phyloP scores from a whole-genome alignment of 176 grass and related monocot species.

The Ensete ventricosum region DNA sequence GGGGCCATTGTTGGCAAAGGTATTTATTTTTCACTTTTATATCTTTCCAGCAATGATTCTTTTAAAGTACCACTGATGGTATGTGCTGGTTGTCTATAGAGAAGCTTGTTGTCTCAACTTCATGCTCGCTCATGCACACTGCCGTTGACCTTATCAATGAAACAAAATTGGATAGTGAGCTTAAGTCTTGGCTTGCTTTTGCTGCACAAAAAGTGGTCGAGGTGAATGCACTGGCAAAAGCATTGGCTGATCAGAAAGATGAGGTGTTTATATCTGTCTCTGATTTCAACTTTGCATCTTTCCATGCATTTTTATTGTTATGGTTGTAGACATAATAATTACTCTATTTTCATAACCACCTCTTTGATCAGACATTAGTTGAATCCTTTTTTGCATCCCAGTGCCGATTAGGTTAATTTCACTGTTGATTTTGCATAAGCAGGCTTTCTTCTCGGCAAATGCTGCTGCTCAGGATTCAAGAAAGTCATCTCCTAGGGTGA shows the following conservation, averaged over 20 bases:
- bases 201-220: slow-evolving; percentile 99
- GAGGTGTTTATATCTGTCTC: slow-evolving; percentile 32
- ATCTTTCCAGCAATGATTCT: slow-evolving; percentile 4
- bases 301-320: background rate
- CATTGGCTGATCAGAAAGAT: slow-evolving; percentile 68
- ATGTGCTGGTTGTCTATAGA: slow-evolving; percentile 22
- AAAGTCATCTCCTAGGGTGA: slow-evolving; percentile 80
- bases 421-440: background rate
- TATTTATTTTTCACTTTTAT: slow-evolving; percentile 25
- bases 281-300: background rate
- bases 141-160: slow-evolving; percentile 93
- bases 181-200: slow-evolving; percentile 97
- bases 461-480: slow-evolving; percentile 78
- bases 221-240: slow-evolving; percentile 88
- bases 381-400: no score
- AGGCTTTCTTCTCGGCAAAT: slow-evolving; percentile 86
- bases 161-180: slow-evolving; percentile 79
- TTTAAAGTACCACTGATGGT: slow-evolving; percentile 16
- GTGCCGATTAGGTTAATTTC: no score
- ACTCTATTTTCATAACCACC: no score
- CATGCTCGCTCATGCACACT: slow-evolving; percentile 93
- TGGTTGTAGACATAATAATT: background rate
- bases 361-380: no score
- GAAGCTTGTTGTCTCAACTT: slow-evolving; percentile 92
- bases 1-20: slow-evolving; percentile 75